Evolutionary conservation across 805 yeast species (phyloP), one percentile per base, ranked within the genome.

Genomic region (Yarrowia divulgata): DNA sequence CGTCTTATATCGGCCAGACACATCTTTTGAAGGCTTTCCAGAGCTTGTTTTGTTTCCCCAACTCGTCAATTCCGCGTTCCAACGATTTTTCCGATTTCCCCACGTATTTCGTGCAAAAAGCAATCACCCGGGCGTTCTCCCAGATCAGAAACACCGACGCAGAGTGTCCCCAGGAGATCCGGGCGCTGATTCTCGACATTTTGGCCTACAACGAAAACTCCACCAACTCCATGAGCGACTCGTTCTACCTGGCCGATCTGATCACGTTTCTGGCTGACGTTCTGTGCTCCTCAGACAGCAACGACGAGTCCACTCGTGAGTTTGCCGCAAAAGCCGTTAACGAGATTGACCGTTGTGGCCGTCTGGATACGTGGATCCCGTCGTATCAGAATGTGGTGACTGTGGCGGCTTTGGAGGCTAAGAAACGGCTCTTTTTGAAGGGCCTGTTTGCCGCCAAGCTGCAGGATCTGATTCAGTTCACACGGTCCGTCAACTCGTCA

Each of bases 291-390:
- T 43, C 52, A 13, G 73, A 70, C 49, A 43, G 70, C 18, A 42
- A 46, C 19, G 52, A 60, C 19, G 67, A 60, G 34, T 16, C 67
- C 13, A 42, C 50, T 3, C 73, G 69, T 39, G 75, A 74, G 3
- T 86, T 84, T 73, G 75, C 85, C 2, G 72, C 76, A 3, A 84
- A 83, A 16, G 87, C 88, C 0, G 73, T 88, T 8, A 82, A 84
- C 8, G 98, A 93, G 75, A 81, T 95, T 57, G 86, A 88, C 69
- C 83, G 98, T 70, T 84, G 88, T 70, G 86, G 87, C 72, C 87
- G 93, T 71, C 83, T 95, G 79, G 98, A 94, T 74, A 87, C 85
- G 52, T 92, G 96, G 96, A 82, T 89, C 8, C 94, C 97, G 1
- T 88, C 97, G 0, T 87, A 85, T 71, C 88, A 87, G 67, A 76